A percentile compares a stretch with the other conserved stretches of the same genome.
phyloP scores from a whole-genome alignment of 2,329 filamentous ascomycete species.

The Chalara sp. region DNA sequence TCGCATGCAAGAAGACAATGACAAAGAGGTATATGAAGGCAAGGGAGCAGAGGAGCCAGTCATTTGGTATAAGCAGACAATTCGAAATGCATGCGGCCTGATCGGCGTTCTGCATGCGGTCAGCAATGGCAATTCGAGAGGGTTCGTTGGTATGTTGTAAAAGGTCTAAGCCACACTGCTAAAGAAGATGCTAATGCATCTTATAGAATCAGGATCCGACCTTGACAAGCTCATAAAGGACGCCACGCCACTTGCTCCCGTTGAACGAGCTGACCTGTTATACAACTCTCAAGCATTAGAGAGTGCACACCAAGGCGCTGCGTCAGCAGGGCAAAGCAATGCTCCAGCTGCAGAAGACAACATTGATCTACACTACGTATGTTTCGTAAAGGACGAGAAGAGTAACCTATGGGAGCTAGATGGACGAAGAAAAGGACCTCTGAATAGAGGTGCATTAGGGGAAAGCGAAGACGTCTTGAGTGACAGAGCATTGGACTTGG shows the following conservation, averaged over 20 bases:
- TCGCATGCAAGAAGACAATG: conserved; percentile 66
- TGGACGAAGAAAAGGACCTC: conserved; percentile 60
- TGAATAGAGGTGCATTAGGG: conserved; percentile 33
- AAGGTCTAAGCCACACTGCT: too few relatives aligned
- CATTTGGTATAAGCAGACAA: conserved; percentile 93
- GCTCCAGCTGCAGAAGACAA: conserved; percentile 71
- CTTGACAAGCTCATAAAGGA: conserved; percentile 60
- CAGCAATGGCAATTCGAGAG: conserved; percentile 69
- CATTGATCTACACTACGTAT: conserved; percentile 91
- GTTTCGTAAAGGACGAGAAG: conserved; percentile 71
- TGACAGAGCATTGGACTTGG: conserved; percentile 67
- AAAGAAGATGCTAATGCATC: conserved; percentile 43
- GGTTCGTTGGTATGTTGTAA: conserved; percentile 79
- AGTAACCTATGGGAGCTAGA: conserved; percentile 67
- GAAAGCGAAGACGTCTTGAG: conserved; percentile 66
- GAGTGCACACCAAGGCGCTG: conserved; percentile 73
- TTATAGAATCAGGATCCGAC: conserved; percentile 46
- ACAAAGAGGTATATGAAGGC: conserved; percentile 56
- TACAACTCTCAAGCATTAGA: conserved; percentile 76
- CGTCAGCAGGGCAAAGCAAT: conserved; percentile 68
- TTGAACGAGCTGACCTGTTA: conserved; percentile 63
- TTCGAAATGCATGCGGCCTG: conserved; percentile 87
- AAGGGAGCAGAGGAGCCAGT: conserved; percentile 65
- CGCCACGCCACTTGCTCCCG: conserved; percentile 63
- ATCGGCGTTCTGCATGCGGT: conserved; percentile 84